These are phyloP conservation scores for Ophiocytium majus DNA, from an alignment of 352 stramenopile species.

Conservation along the genomic window DNA sequence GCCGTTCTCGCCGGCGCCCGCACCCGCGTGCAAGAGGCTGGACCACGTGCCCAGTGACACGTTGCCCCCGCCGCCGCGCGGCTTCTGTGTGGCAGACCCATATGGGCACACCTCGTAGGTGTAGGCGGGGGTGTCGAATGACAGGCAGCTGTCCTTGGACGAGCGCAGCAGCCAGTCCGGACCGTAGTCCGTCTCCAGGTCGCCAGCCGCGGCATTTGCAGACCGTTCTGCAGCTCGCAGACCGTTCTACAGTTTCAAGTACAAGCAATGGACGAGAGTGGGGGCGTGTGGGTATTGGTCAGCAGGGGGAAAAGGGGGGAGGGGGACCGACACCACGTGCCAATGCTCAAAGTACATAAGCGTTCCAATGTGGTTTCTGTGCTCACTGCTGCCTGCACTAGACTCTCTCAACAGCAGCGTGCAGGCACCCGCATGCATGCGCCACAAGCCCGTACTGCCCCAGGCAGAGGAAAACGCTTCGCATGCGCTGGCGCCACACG, in stretches of 20 bases:
- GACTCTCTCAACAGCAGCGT: no score
- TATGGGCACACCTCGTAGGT: constrained; percentile 41
- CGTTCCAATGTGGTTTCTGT: no score
- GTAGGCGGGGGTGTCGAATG: constrained; percentile 21
- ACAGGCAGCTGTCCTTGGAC: constrained; percentile 41
- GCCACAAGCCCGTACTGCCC: no score
- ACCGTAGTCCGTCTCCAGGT: constrained; percentile 27
- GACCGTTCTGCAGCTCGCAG: not conserved
- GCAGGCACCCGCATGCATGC: no score
- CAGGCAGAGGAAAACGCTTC: no score
- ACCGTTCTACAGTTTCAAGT: not conserved
- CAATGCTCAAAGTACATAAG: no score
- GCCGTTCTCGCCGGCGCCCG: not conserved
- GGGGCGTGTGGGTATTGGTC: no score
- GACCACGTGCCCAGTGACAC: not conserved
- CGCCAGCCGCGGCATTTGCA: not conserved
- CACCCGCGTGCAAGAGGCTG: not conserved
- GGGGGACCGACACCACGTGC: no score
- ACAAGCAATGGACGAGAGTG: no score
- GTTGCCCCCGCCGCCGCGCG: not conserved
- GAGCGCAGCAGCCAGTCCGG: constrained; percentile 30
- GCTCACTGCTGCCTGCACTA: no score
- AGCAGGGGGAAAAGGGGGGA: no score
- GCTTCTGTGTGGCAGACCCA: constrained; percentile 33
- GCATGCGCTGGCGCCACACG: no score